Conservation (phyloP, 352 stramenopile genomes). For the Globisporangium canariense region DNA sequence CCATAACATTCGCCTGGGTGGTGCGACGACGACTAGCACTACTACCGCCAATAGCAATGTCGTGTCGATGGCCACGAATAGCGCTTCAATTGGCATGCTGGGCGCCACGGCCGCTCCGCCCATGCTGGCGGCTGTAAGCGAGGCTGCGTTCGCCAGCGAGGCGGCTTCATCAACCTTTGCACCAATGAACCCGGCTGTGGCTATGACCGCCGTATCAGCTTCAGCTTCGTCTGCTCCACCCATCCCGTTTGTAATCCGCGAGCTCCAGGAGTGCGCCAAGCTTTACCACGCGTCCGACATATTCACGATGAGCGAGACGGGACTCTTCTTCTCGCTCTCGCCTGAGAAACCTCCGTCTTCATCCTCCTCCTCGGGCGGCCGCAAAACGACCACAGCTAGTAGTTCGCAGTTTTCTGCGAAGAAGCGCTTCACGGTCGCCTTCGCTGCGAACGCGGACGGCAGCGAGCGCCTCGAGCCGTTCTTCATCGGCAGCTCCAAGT, state of each 20-base stretch:
- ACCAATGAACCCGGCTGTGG: not conserved
- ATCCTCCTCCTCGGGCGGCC: slow-evolving; percentile 13
- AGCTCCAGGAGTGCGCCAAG: slow-evolving; percentile 35
- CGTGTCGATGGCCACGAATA: not conserved
- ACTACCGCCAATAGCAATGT: not conserved
- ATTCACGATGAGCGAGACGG: slow-evolving; percentile 57
- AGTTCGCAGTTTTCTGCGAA: slow-evolving; percentile 20
- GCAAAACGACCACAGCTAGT: slow-evolving; percentile 10
- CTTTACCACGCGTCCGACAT: slow-evolving; percentile 45
- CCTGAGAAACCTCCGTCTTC: slow-evolving; percentile 32
- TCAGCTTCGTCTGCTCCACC: not conserved
- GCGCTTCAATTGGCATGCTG: not conserved
- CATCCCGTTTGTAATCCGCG: slow-evolving; percentile 18
- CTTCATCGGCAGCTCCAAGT: slow-evolving; percentile 36
- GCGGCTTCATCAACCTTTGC: not conserved
- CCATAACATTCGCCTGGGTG: slow-evolving; percentile 50
- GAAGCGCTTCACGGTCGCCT: slow-evolving; percentile 34
- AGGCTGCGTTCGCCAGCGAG: slow-evolving; percentile 1
- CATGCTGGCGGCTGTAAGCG: not conserved
- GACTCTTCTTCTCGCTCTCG: slow-evolving; percentile 46
- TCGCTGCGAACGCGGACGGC: slow-evolving; percentile 46
- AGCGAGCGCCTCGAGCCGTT: slow-evolving; percentile 55
- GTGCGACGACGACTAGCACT: slow-evolving; percentile 9
- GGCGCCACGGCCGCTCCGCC: not conserved
- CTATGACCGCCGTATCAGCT: slow-evolving; percentile 11